These are phyloP conservation scores for Dactylorhiza incarnata DNA, from an alignment of 106 monocot species.

Conservation along the genomic window DNA sequence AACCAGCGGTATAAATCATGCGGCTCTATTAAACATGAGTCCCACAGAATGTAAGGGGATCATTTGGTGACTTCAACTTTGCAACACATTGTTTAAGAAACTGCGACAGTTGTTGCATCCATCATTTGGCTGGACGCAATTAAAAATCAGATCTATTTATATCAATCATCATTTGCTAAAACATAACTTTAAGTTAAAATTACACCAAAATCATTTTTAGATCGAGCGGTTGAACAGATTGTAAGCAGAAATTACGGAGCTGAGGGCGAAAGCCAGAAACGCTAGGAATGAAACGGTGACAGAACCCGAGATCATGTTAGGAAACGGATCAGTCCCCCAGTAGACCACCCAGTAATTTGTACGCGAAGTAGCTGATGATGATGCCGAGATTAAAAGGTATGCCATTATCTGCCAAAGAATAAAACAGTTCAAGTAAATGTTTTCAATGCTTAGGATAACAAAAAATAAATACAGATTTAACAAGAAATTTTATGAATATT, in stretches of 20 bases:
- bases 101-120: neutral
- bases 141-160: neutral
- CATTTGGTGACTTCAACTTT: neutral
- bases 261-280: slow-evolving; percentile 51
- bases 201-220: neutral
- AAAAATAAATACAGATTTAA: too few species aligned
- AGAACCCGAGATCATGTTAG: slow-evolving; percentile 51
- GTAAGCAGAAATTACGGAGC: slow-evolving; percentile 55
- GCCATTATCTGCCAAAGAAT: slow-evolving; percentile 35
- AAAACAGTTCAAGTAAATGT: neutral
- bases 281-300: slow-evolving; percentile 50
- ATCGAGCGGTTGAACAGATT: slow-evolving; percentile 28
- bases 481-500: too few species aligned
- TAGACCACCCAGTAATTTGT: slow-evolving; percentile 49
- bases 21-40: neutral
- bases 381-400: slow-evolving; percentile 63
- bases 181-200: neutral
- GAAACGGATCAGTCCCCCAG: slow-evolving; percentile 62
- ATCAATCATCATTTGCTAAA: neutral
- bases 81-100: neutral
- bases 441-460: too few species aligned
- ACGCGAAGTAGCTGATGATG: slow-evolving; percentile 57
- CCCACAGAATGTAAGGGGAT: too few species aligned
- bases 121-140: neutral
- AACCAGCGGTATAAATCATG: neutral